Evolutionary conservation across 2,329 filamentous ascomycete species (phyloP).

Genomic region (Stenocarpella maydis): DNA sequence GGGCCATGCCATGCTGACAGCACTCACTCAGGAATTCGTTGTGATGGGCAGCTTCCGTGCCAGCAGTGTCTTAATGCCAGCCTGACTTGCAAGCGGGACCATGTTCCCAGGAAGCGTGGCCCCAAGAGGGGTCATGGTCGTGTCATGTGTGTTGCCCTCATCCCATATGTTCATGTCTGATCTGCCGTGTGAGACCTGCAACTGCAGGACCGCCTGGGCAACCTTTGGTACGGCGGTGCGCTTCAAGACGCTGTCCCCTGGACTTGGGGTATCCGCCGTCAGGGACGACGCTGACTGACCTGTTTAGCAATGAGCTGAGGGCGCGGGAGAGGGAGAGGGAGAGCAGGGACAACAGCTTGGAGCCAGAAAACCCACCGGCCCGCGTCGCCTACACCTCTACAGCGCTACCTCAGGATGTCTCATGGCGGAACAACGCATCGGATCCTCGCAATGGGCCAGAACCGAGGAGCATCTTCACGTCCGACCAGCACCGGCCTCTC

Average conservation of each 20-base stretch:
- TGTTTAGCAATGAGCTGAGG: conserved; percentile 61
- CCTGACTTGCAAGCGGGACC: conserved; percentile 70
- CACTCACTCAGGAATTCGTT: conserved; percentile 50
- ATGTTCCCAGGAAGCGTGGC: conserved; percentile 70
- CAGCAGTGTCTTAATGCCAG: conserved; percentile 67
- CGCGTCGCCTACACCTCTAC: conserved; percentile 40
- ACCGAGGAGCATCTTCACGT: conserved; percentile 50
- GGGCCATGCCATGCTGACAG: conserved; percentile 20
- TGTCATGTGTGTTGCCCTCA: conserved; percentile 52
- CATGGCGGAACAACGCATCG: conserved; percentile 43
- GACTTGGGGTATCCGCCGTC: background rate
- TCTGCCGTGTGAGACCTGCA: background rate
- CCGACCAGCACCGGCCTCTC: conserved; percentile 52
- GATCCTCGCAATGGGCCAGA: conserved; percentile 45
- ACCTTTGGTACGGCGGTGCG: background rate
- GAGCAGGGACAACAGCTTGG: conserved; percentile 51
- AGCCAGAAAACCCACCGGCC: conserved; percentile 36
- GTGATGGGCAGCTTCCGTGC: conserved; percentile 60
- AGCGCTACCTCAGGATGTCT: conserved; percentile 40
- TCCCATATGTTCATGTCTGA: background rate
- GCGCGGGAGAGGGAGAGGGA: conserved; percentile 54
- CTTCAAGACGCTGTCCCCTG: background rate
- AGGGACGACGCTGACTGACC: conserved; percentile 12
- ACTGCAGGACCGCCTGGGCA: background rate
- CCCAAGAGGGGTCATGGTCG: conserved; percentile 69